phyloP scores from a whole-genome alignment of 163 green algal species.

The Volvox carteri region DNA sequence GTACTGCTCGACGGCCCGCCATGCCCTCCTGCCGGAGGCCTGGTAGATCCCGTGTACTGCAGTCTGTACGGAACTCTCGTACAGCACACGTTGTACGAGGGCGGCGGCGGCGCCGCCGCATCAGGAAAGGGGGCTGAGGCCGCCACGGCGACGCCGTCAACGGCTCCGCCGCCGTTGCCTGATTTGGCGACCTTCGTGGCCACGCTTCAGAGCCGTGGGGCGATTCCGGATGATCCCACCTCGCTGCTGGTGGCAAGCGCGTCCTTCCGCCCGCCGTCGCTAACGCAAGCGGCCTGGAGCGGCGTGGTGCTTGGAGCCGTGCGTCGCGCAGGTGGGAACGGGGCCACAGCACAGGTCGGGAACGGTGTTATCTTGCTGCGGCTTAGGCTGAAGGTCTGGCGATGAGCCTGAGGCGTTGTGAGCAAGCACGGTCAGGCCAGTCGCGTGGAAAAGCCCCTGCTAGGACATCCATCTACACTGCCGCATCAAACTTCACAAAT shows the following conservation, averaged over 20 bases:
- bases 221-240: slow-evolving; percentile 4
- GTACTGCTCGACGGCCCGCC: slow-evolving; percentile 72
- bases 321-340: slow-evolving; percentile 4
- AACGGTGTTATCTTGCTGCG: no score
- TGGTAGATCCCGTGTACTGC: slow-evolving; percentile 58
- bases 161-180: slow-evolving; percentile 61
- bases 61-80: slow-evolving; percentile 74
- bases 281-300: not conserved
- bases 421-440: no score
- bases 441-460: no score
- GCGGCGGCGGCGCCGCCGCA: slow-evolving; percentile 46
- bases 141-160: not conserved
- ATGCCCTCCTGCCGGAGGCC: slow-evolving; percentile 28
- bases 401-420: no score
- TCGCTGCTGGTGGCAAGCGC: not conserved
- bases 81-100: slow-evolving; percentile 58
- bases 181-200: slow-evolving; percentile 38
- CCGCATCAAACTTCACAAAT: no score
- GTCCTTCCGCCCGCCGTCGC: not conserved
- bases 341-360: no score
- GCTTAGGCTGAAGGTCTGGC: no score
- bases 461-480: no score
- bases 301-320: not conserved
- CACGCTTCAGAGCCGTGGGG: slow-evolving; percentile 9
- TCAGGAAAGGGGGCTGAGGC: no score